phyloP scores from a whole-genome alignment of 2,329 filamentous ascomycete genomes.

The Ramichloridium luteum region DNA sequence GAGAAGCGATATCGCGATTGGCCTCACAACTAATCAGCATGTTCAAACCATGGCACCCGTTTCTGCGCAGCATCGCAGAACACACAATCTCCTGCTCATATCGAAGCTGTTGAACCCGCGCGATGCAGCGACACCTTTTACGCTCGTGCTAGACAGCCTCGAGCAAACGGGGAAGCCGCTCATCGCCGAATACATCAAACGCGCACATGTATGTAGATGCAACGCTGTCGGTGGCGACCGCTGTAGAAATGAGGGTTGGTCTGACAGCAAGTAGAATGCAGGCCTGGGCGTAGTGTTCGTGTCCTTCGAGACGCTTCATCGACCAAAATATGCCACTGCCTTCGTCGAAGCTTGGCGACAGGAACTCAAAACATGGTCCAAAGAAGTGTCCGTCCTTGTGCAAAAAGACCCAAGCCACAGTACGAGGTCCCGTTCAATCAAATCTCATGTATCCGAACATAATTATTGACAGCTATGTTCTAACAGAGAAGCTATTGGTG shows the following conservation, averaged over 20 bases:
- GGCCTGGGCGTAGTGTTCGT: constrained; percentile 64
- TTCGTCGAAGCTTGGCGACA: constrained; percentile 41
- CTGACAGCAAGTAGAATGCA: no score
- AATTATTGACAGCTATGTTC: constrained; percentile 1
- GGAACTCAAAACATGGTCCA: constrained; percentile 20
- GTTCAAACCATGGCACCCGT: constrained; percentile 52
- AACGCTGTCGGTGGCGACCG: no score
- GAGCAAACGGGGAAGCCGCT: constrained; percentile 67
- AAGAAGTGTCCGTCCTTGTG: constrained; percentile 16
- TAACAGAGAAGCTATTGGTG: constrained; percentile 59
- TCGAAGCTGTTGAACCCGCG: constrained; percentile 69
- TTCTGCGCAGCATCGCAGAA: constrained; percentile 56
- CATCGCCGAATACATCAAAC: constrained; percentile 58
- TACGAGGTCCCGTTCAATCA: constrained; percentile 6
- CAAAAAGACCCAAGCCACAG: constrained; percentile 13
- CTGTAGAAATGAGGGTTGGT: no score
- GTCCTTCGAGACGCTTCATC: constrained; percentile 61
- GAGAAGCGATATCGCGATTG: no score
- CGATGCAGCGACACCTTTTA: constrained; percentile 74
- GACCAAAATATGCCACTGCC: constrained; percentile 51
- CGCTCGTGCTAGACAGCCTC: constrained; percentile 69
- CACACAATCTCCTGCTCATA: constrained; percentile 72
- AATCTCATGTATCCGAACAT: neutral
- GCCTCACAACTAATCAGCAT: no score
- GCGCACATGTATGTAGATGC: constrained; percentile 50